Base-by-base conservation (phyloP, 2,329 filamentous ascomycete species). In the Aspergillus fischeri region DNA sequence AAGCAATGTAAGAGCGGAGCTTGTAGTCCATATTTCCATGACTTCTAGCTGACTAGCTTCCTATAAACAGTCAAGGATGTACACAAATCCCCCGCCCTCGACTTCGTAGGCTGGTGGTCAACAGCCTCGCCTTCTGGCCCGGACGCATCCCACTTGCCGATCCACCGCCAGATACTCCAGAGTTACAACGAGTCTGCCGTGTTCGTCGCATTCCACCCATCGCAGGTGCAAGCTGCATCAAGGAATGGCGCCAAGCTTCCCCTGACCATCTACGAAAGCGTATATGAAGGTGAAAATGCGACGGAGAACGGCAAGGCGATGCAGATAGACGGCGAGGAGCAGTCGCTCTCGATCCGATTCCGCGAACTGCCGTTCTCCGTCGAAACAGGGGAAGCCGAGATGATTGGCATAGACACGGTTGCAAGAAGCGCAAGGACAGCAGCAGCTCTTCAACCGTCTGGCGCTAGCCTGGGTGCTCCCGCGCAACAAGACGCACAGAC, bases 351-450 rank as follows among this genome's bases (percentile, higher is more conserved):
- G 52, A 81, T 94, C 59, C 88, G 85, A 67, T 97, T 97, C 75
- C 85, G 88, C 58, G 89, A 95, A 69, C 76, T 97, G 9, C 85
- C 88, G 1, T 97, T 94, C 73, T 88, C 88, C 0, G 87, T 97
- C 1, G 94, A 97, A 76, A 96, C 92, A 0, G 91, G 91, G 9
- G 92, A 97, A 73, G 92, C 92, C 1, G 94, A 99, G 75, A 97
- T 97, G 92, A 97, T 99, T 63, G 90, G 90, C 65, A 90, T 99
- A 68, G 92, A 97, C 74, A 96, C 92, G 63, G 89, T 99, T 21
- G 92, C 93, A 0, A 87, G 88, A 53, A 91, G 90, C 42, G 90
- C 89, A 49, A 90, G 90, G 50, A 93, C 90, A 67, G 92, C 92
- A 25, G 86, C 89, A 10, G 85, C 85, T 32, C 78, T 85, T 25